These are phyloP conservation scores for Chaetomiaceae sp. DNA, from an alignment of 2,329 filamentous ascomycete species.

Conservation along the genomic window DNA sequence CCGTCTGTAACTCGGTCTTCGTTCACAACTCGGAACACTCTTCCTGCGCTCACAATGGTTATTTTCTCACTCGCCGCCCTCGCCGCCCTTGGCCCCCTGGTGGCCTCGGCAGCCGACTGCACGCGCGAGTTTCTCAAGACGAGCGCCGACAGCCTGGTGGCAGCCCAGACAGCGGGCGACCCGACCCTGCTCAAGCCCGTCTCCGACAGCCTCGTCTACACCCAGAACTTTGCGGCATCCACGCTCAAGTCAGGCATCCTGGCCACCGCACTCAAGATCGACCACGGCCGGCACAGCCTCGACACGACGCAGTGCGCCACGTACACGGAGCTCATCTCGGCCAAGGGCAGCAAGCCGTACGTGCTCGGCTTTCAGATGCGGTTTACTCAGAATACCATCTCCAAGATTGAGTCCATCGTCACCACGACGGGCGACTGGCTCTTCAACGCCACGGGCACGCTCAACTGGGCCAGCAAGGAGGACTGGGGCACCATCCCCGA, in stretches of 20 bases:
- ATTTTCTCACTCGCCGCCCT: not conserved
- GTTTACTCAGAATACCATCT: slow-evolving; percentile 22
- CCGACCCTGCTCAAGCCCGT: slow-evolving; percentile 19
- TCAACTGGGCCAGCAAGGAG: slow-evolving; percentile 25
- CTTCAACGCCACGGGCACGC: slow-evolving; percentile 29
- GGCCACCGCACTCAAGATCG: slow-evolving; percentile 24
- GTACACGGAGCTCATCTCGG: slow-evolving; percentile 29
- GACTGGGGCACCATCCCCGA: slow-evolving; percentile 26
- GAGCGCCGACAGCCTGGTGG: slow-evolving; percentile 22
- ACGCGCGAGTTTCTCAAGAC: slow-evolving; percentile 24
- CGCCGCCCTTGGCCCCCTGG: not conserved
- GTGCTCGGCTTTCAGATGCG: slow-evolving; percentile 37
- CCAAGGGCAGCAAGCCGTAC: slow-evolving; percentile 31
- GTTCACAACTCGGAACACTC: too few species aligned
- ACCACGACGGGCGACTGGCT: slow-evolving; percentile 29
- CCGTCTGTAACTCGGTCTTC: too few species aligned
- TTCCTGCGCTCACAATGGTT: not conserved
- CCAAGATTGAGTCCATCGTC: slow-evolving; percentile 27
- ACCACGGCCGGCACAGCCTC: slow-evolving; percentile 27
- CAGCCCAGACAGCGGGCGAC: slow-evolving; percentile 24
- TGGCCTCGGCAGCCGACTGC: slow-evolving; percentile 17
- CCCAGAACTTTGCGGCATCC: slow-evolving; percentile 19
- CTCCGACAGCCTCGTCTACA: slow-evolving; percentile 15
- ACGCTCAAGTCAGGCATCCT: slow-evolving; percentile 23
- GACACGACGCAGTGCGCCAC: slow-evolving; percentile 30